Evolutionary conservation across 176 grass and related monocot species (phyloP).

Genomic region (Phoenix roebelenii): DNA sequence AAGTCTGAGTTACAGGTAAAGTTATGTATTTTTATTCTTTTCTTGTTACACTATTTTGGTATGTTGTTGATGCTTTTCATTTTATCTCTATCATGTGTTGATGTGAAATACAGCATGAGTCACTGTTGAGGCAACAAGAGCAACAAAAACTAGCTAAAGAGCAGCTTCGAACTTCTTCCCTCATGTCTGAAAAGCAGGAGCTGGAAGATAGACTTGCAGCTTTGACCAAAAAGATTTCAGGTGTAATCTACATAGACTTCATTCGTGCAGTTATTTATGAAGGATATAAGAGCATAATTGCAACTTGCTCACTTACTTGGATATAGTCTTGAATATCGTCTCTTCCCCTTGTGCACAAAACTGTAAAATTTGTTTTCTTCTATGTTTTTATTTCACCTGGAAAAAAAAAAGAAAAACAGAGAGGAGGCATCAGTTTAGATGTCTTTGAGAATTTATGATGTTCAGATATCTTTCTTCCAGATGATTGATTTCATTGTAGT

Average conservation of each 20-base stretch:
- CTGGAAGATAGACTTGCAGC: conserved; percentile 62
- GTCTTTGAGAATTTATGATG: too few species aligned
- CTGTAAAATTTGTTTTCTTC: too few species aligned
- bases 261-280: too few species aligned
- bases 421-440: too few species aligned
- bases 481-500: conserved; percentile 5
- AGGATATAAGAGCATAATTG: too few species aligned
- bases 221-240: conserved; percentile 75
- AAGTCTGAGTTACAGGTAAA: conserved; percentile 58
- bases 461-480: too few species aligned
- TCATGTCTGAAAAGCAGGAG: conserved; percentile 59
- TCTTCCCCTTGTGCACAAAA: too few species aligned
- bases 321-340: too few species aligned
- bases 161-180: conserved; percentile 38
- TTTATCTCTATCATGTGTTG: conserved; percentile 13
- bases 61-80: conserved; percentile 1
- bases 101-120: conserved; percentile 42
- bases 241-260: conserved; percentile 16
- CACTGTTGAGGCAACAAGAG: conserved; percentile 54
- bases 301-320: too few species aligned
- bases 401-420: too few species aligned
- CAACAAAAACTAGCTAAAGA: conserved; percentile 72
- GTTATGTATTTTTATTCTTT: conserved; percentile 1
- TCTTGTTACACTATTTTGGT: not conserved
- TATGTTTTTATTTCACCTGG: too few species aligned